phyloP scores from a whole-genome alignment of 108 stramenopile genomes.

The Pseudonitzschia multistriata region DNA sequence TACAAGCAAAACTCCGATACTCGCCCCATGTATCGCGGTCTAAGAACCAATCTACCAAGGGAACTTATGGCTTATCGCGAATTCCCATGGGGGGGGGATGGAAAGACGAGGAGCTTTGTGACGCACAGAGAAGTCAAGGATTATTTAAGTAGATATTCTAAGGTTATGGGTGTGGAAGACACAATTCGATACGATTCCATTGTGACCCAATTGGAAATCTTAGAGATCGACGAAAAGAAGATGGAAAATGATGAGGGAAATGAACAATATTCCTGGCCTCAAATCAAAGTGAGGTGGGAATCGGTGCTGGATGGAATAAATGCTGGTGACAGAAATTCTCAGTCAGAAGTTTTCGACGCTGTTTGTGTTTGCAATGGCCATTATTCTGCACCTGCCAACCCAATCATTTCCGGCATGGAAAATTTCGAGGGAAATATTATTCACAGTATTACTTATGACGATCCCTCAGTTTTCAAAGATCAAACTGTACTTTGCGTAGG shows the following conservation, averaged over 20 bases:
- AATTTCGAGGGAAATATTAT: slow-evolving; percentile 45
- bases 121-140: slow-evolving; percentile 62
- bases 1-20: slow-evolving; percentile 27
- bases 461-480: slow-evolving; percentile 52
- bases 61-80: slow-evolving; percentile 86
- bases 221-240: slow-evolving; percentile 12
- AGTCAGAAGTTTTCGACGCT: slow-evolving; percentile 70
- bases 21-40: slow-evolving; percentile 73
- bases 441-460: slow-evolving; percentile 87
- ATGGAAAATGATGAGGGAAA: slow-evolving; percentile 4
- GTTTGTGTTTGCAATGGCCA: slow-evolving; percentile 93
- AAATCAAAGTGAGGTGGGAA: slow-evolving; percentile 38
- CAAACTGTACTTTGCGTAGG: slow-evolving; percentile 87
- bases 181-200: slow-evolving; percentile 48
- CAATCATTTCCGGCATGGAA: slow-evolving; percentile 59
- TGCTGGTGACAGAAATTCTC: slow-evolving; percentile 1
- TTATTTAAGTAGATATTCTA: slow-evolving; percentile 61
- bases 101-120: slow-evolving; percentile 55
- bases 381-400: slow-evolving; percentile 64
- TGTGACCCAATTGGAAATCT: slow-evolving; percentile 59
- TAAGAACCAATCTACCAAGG: slow-evolving; percentile 81
- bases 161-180: slow-evolving; percentile 45
- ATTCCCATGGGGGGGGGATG: slow-evolving; percentile 53
- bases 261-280: slow-evolving; percentile 34
- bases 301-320: too few relatives aligned